These are phyloP conservation scores for Eucalyptus urophylla DNA, from an alignment of 345 rosid genomes.

Conservation along the genomic window DNA sequence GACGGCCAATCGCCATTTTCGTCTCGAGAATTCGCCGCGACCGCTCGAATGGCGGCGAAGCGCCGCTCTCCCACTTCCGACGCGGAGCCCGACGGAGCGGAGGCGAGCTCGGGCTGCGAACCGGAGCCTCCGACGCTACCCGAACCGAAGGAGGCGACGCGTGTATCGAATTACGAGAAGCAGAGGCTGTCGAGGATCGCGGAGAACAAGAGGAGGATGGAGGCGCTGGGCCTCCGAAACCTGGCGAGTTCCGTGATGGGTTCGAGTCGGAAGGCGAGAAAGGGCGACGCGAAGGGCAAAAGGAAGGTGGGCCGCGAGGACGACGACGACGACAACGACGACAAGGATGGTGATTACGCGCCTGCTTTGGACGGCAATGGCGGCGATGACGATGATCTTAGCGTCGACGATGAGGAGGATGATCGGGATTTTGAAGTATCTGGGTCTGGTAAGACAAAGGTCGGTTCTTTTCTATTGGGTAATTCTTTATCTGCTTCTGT, in stretches of 20 bases:
- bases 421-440: conserved; percentile 10
- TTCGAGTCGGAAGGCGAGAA: conserved; percentile 4
- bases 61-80: neutral
- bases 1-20: neutral
- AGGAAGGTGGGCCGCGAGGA: conserved; percentile 5
- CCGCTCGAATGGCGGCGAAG: neutral
- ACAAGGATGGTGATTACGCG: conserved; percentile 42
- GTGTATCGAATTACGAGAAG: conserved; percentile 42
- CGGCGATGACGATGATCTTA: neutral
- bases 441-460: conserved; percentile 8
- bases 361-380: conserved; percentile 12
- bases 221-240: conserved; percentile 58
- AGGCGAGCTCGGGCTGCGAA: neutral
- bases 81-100: neutral
- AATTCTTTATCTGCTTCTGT: neutral
- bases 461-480: neutral
- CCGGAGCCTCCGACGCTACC: too few species aligned
- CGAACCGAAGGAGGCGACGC: neutral
- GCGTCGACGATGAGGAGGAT: conserved; percentile 3
- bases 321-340: neutral
- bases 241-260: conserved; percentile 32
- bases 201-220: conserved; percentile 71
- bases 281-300: conserved; percentile 14
- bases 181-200: conserved; percentile 62
- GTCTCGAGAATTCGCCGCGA: neutral